phyloP scores from a whole-genome alignment of 768 basidiomycete genomes.

The Gelatoporia subvermispora region DNA sequence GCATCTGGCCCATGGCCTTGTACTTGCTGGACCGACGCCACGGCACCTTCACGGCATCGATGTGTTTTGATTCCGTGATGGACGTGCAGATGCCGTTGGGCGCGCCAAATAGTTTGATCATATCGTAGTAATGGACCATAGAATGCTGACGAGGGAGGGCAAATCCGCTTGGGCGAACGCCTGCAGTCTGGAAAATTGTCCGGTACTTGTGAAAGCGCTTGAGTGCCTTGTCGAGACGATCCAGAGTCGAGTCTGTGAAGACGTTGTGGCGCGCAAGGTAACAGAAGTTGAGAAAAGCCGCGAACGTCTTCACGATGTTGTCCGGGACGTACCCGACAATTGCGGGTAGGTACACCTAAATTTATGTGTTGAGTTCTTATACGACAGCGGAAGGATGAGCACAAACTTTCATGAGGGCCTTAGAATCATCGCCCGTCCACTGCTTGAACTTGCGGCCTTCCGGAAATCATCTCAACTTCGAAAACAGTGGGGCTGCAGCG shows the following conservation, averaged over 20 bases:
- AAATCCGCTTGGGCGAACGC: slow-evolving; percentile 9
- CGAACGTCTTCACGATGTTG: slow-evolving; percentile 10
- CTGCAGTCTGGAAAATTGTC: slow-evolving; percentile 9
- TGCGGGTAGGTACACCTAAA: slow-evolving; percentile 20
- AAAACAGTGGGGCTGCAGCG: slow-evolving; percentile 12
- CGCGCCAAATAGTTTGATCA: slow-evolving; percentile 15
- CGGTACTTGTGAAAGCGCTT: slow-evolving; percentile 7
- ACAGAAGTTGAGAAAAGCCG: slow-evolving; percentile 19
- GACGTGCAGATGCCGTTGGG: slow-evolving; percentile 22
- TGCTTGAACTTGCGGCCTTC: slow-evolving; percentile 21
- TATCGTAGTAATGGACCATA: slow-evolving; percentile 9
- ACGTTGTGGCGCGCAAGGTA: slow-evolving; percentile 14
- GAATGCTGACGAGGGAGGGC: slow-evolving; percentile 15
- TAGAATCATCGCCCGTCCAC: slow-evolving; percentile 24
- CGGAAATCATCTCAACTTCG: slow-evolving; percentile 13
- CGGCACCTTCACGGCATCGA: slow-evolving; percentile 20
- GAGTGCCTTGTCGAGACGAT: slow-evolving; percentile 11
- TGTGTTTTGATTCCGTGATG: slow-evolving; percentile 22
- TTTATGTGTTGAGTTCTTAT: too few species aligned
- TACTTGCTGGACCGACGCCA: slow-evolving; percentile 15
- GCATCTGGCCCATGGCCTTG: slow-evolving; percentile 18
- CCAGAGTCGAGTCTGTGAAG: background rate
- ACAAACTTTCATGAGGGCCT: slow-evolving; percentile 22
- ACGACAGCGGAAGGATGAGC: background rate
- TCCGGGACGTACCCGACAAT: slow-evolving; percentile 11